Conservation (phyloP, 179 eudicot species). For the Corrigiola litoralis region DNA sequence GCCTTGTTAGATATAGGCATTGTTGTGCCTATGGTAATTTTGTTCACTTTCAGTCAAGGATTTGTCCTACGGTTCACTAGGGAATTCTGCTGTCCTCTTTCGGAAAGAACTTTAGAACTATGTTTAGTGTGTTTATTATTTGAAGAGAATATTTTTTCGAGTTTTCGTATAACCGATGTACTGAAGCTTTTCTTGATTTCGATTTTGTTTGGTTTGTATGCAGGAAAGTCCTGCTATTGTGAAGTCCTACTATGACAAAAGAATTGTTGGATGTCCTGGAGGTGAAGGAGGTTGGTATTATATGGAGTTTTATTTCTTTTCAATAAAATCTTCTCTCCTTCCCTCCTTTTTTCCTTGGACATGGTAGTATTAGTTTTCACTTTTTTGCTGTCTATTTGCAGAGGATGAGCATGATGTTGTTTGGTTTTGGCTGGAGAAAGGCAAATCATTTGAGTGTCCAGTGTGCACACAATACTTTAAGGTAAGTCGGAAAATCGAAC, state of each 20-base stretch:
- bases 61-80: no score
- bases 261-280: constrained; percentile 95
- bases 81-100: not conserved
- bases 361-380: no score
- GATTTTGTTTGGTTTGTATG: constrained; percentile 20
- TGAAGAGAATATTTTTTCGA: not conserved
- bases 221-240: constrained; percentile 85
- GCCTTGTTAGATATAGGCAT: no score
- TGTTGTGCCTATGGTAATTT: no score
- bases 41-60: no score
- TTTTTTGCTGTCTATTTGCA: constrained; percentile 15
- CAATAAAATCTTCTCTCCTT: not conserved
- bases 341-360: not conserved
- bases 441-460: constrained; percentile 70
- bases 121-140: not conserved
- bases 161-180: not conserved
- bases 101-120: not conserved
- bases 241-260: constrained; percentile 62
- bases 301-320: not conserved
- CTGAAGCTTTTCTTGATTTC: not conserved
- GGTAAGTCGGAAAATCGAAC: constrained; percentile 32
- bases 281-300: constrained; percentile 72
- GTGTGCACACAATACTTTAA: constrained; percentile 78
- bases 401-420: constrained; percentile 97
- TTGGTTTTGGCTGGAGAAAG: constrained; percentile 92